Evolutionary conservation across 306 rosid genomes (phyloP).

Genomic region (Acacia acuminata): DNA sequence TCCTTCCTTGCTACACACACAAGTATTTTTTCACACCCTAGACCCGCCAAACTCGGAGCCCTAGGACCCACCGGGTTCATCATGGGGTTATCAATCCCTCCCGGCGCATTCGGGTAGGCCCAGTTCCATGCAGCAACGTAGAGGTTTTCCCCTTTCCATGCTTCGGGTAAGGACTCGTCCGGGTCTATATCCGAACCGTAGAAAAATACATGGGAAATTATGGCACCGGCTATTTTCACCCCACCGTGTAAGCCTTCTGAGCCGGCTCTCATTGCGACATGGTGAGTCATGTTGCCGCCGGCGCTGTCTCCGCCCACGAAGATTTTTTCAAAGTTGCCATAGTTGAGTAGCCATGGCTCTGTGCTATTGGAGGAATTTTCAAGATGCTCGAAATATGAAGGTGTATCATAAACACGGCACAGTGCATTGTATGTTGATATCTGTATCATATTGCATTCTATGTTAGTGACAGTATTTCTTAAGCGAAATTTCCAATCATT

Average conservation of each 20-base stretch:
- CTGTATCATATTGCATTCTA: not conserved
- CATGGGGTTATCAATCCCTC: slow-evolving; percentile 29
- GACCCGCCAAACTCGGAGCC: slow-evolving; percentile 52
- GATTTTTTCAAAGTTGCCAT: slow-evolving; percentile 25
- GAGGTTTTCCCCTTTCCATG: not conserved
- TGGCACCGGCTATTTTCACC: slow-evolving; percentile 19
- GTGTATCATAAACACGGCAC: not conserved
- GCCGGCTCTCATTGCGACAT: slow-evolving; percentile 35
- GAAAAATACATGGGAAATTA: slow-evolving; percentile 37
- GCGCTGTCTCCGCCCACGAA: slow-evolving; percentile 46
- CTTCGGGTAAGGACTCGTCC: not conserved
- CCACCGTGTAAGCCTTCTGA: slow-evolving; percentile 32
- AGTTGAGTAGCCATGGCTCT: slow-evolving; percentile 42
- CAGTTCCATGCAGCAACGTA: slow-evolving; percentile 23
- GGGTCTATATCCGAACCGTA: slow-evolving; percentile 22
- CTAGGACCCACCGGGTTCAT: slow-evolving; percentile 28
- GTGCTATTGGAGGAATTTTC: not conserved
- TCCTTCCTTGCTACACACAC: slow-evolving; percentile 40
- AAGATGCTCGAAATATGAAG: not conserved
- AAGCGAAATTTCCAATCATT: not conserved
- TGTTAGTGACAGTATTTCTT: not conserved
- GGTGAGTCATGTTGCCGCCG: slow-evolving; percentile 47
- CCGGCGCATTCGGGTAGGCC: slow-evolving; percentile 20
- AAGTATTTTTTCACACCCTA: slow-evolving; percentile 41
- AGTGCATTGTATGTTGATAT: not conserved